Base-by-base conservation (phyloP, 495 filamentous ascomycete genomes). In the Haplographium delicatum region DNA sequence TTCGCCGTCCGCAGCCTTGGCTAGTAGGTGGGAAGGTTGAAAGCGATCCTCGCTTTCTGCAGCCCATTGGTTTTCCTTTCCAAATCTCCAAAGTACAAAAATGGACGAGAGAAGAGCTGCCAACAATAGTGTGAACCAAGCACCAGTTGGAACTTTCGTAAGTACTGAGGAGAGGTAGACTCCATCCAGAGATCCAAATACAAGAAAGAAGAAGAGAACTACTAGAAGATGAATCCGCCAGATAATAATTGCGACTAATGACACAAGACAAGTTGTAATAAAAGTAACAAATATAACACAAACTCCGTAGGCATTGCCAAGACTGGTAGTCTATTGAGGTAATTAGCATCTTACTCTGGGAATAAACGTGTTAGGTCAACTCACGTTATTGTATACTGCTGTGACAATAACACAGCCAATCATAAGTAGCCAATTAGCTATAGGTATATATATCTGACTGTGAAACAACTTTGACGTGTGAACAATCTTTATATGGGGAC, bases 241-340 rank as follows among this genome's bases (percentile, higher is more conserved):
- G 22, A 86, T 80, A 23, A 87, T 67, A 4, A 88, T 68, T 3
- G 82, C 79, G 4, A 83, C 80, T 1, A 89, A 66, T 0, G 82
- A 73, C 1, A 86, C 80, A 72, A 89, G 78, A 59, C 71, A 80
- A 0, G 84, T 88, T 28, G 82, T 82, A 60, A 88, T 83, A 59
- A 87, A 86, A 3, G 84, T 85, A 11, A 87, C 84, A 35, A 85
- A 74, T 45, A 86, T 84, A 54, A 88, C 85, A 50, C 85, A 89
- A 5, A 85, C 80, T 23, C 74, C 79, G 56, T 79, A 75, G 0
- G 72, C 72, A 37, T 74, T 72, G 25, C 72, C 72, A 10, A 75
- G 63, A 4, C 67, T 59, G 10, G 76, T 76, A 1, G 78, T 81
- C 63, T 67, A 34, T 37, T 6, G 9, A 9, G 19, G 24, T 11